These are phyloP conservation scores for Moesziomyces parantarcticus DNA, from an alignment of 1,284 basidiomycete genomes.

Conservation along the genomic window DNA sequence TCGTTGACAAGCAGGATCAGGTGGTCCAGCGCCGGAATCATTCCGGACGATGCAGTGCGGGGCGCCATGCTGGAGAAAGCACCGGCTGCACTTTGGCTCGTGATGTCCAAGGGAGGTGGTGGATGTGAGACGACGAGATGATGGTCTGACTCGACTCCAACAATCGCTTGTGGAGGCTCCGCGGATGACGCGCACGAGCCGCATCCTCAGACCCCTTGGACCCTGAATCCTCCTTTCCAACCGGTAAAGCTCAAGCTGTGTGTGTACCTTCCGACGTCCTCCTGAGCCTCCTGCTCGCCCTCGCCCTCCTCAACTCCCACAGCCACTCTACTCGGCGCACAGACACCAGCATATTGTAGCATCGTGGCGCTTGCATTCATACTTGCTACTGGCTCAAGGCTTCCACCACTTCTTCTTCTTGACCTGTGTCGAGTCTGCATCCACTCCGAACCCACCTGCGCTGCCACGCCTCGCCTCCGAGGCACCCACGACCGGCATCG, in stretches of 20 bases:
- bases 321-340: no score
- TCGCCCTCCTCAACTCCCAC: no score
- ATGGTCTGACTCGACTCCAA: no score
- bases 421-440: conserved; percentile 3
- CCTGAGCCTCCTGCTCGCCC: no score
- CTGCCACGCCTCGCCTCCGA: conserved; percentile 3
- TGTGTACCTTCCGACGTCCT: no score
- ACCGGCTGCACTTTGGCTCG: no score
- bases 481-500: conserved; percentile 14
- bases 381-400: neutral
- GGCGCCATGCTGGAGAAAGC: conserved; percentile 7
- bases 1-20: conserved; percentile 48
- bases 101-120: no score
- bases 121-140: no score
- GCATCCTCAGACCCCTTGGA: neutral
- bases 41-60: conserved; percentile 2
- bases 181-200: neutral
- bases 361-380: no score
- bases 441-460: neutral
- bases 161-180: no score
- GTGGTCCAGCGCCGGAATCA: conserved; percentile 52
- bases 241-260: no score
- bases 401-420: conserved; percentile 47
- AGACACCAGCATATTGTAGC: no score
- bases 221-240: neutral